Conservation (phyloP, 306 rosid genomes). For the barrel medic (Medicago truncatula) region DNA sequence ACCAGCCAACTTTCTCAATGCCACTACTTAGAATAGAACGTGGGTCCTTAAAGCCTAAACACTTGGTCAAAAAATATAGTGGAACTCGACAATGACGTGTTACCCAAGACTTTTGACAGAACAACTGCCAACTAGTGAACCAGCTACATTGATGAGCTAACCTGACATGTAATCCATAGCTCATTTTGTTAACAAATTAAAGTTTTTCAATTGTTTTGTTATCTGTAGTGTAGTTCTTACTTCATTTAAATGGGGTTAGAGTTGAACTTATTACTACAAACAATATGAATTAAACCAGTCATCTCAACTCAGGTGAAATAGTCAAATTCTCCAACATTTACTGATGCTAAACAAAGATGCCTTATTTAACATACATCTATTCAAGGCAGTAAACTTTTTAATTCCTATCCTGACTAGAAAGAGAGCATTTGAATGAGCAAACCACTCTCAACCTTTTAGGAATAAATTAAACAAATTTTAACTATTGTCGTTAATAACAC, state of each 20-base stretch:
- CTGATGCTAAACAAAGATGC: constrained; percentile 16
- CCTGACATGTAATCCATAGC: no score
- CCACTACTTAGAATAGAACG: no score
- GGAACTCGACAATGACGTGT: no score
- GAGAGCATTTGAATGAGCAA: constrained; percentile 19
- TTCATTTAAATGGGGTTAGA: constrained; percentile 14
- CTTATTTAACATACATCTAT: constrained; percentile 9
- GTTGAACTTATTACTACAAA: neutral
- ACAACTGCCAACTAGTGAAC: no score
- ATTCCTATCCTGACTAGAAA: constrained; percentile 24
- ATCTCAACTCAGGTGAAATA: constrained; percentile 4
- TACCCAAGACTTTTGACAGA: no score
- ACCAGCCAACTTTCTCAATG: no score
- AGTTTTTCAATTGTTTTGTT: no score
- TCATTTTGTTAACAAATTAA: no score
- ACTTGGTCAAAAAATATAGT: no score
- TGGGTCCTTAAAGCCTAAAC: no score
- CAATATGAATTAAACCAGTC: constrained; percentile 3
- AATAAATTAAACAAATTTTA: constrained; percentile 24
- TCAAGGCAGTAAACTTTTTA: constrained; percentile 16
- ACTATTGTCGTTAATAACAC: neutral
- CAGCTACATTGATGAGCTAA: no score
- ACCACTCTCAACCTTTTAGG: constrained; percentile 1
- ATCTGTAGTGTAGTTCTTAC: neutral
- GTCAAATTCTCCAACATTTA: constrained; percentile 23